These are phyloP conservation scores for Neospora caninum DNA, from an alignment of 169 alveolate species.

Conservation along the genomic window DNA sequence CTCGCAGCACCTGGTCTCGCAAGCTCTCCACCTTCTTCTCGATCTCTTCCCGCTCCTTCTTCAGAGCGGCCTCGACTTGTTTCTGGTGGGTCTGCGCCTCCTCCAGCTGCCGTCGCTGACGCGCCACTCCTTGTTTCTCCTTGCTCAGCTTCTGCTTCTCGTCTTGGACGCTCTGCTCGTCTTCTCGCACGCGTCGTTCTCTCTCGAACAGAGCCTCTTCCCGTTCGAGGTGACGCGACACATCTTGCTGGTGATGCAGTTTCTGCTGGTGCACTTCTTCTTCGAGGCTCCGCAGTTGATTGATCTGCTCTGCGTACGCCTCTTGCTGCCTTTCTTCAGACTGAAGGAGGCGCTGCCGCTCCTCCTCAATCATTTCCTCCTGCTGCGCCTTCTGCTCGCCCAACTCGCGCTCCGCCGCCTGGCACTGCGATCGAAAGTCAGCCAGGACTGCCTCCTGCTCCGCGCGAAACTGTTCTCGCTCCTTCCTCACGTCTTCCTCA, in stretches of 20 bases:
- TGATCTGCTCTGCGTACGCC: background rate
- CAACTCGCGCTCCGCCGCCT: conserved; percentile 11
- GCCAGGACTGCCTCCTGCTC: background rate
- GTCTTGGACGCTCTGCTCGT: conserved; percentile 12
- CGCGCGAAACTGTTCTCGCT: background rate
- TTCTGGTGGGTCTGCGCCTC: background rate
- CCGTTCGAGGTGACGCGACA: background rate
- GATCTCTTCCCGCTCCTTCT: background rate
- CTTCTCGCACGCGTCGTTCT: background rate
- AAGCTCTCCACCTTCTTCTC: background rate
- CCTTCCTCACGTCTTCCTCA: background rate
- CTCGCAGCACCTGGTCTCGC: background rate
- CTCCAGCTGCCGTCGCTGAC: conserved; percentile 7
- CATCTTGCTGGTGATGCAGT: conserved; percentile 16
- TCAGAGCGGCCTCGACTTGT: background rate
- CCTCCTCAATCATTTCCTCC: conserved; percentile 20
- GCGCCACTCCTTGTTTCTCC: background rate
- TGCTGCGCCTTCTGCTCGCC: background rate
- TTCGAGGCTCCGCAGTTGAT: conserved; percentile 9
- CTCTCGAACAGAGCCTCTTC: conserved; percentile 28
- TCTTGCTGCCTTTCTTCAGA: conserved; percentile 1
- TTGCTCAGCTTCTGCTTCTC: background rate
- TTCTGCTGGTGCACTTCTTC: conserved; percentile 15
- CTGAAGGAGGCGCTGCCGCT: conserved; percentile 25
- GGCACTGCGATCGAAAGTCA: background rate